A percentile compares a stretch with the other conserved stretches of the same genome.
Evolutionary conservation across 208 protist genomes (phyloP).

Genomic region (Leishmania turanica): DNA sequence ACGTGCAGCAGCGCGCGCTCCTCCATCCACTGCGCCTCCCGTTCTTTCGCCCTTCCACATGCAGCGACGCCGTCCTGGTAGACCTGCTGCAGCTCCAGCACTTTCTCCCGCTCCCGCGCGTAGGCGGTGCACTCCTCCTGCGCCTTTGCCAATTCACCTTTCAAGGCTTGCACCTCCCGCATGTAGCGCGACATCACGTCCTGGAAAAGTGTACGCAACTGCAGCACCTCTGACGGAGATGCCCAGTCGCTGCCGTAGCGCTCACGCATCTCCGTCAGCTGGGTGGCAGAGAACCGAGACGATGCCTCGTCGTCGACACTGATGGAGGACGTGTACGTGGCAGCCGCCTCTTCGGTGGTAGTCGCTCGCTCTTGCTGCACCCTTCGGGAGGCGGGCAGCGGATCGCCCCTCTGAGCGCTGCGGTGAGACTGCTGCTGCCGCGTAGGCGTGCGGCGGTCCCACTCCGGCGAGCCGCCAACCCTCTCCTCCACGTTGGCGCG

Average conservation of each 20-base stretch:
- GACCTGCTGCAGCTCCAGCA: conserved; percentile 37
- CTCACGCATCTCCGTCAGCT: not conserved
- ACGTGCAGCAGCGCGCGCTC: conserved; percentile 63
- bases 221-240: conserved; percentile 72
- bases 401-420: not conserved
- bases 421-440: not conserved
- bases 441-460: not conserved
- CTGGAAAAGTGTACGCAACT: conserved; percentile 47
- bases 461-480: not conserved
- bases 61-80: conserved; percentile 42
- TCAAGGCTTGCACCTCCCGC: conserved; percentile 35
- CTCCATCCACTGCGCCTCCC: conserved; percentile 50
- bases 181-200: conserved; percentile 45
- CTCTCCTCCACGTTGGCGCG: not conserved
- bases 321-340: conserved; percentile 1
- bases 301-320: conserved; percentile 6
- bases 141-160: conserved; percentile 33
- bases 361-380: not conserved
- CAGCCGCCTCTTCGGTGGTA: not conserved
- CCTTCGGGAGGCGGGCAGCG: not conserved
- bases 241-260: conserved; percentile 54
- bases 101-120: conserved; percentile 27
- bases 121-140: conserved; percentile 31
- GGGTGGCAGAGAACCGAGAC: not conserved
- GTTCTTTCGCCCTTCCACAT: conserved; percentile 30